Conservation (phyloP, 139 green algal species). For the Tetradesmus lagerheimii region DNA sequence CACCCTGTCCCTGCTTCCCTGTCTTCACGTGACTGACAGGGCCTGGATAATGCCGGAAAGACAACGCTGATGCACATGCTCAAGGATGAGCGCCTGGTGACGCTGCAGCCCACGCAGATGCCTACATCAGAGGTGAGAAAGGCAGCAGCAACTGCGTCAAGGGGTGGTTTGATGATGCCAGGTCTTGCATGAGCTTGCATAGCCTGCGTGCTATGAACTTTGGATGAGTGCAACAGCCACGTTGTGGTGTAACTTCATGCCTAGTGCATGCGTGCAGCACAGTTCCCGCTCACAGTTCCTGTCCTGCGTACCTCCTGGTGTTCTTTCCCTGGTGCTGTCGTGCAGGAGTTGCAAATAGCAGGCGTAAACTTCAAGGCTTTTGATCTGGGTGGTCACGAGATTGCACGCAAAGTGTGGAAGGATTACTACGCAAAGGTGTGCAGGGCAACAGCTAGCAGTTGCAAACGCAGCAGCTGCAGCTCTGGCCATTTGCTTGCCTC, state of each 20-base stretch:
- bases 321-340: not conserved
- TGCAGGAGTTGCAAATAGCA: constrained; percentile 96
- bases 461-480: not conserved
- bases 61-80: constrained; percentile 99
- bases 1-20: not conserved
- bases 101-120: constrained; percentile 99
- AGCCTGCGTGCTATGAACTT: not conserved
- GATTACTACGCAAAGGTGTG: constrained; percentile 99
- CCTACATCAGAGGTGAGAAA: constrained; percentile 93
- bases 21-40: constrained; percentile 57
- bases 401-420: constrained; percentile 98
- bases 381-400: constrained; percentile 99
- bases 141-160: not conserved
- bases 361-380: constrained; percentile 99
- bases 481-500: not conserved
- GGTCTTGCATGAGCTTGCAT: not conserved
- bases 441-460: not conserved
- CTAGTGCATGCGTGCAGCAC: not conserved
- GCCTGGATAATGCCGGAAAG: constrained; percentile 99
- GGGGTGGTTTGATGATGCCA: not conserved
- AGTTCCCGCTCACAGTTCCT: not conserved
- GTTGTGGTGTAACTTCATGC: no score
- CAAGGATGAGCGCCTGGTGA: constrained; percentile 97
- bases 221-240: no score
- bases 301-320: not conserved